phyloP scores from a whole-genome alignment of 1,284 basidiomycete species.

The Microbotryomycetes sp. region DNA sequence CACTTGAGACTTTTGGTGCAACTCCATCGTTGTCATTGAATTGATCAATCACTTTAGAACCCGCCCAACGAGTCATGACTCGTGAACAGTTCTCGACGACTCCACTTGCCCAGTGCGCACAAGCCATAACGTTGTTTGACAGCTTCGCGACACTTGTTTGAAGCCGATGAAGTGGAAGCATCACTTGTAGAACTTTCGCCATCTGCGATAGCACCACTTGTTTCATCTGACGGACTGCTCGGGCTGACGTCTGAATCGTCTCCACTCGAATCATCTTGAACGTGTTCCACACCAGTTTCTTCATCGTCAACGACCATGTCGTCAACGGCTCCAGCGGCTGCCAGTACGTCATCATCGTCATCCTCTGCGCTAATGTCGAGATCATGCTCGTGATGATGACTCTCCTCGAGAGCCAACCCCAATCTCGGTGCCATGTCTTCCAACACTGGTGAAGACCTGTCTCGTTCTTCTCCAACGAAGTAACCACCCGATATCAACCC shows the following conservation, averaged over 20 bases:
- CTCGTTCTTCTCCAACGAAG: conserved; percentile 31
- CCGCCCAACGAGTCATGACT: conserved; percentile 26
- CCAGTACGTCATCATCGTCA: background rate
- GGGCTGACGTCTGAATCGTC: background rate
- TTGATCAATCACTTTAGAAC: too few relatives aligned
- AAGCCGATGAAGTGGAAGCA: background rate
- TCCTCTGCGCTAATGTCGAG: background rate
- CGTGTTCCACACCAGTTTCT: background rate
- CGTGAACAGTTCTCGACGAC: conserved; percentile 22
- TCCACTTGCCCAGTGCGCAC: conserved; percentile 30
- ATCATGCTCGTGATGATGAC: background rate
- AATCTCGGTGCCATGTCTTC: background rate
- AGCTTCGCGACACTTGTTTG: conserved; percentile 18
- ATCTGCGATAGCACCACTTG: background rate
- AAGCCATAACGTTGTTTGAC: conserved; percentile 18
- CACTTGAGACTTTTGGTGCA: too few relatives aligned
- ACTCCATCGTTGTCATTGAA: too few relatives aligned
- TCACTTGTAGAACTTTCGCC: background rate
- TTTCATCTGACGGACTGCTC: background rate
- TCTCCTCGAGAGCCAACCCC: background rate
- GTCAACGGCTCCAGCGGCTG: background rate
- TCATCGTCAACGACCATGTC: conserved; percentile 9
- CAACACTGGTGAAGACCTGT: background rate
- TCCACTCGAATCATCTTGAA: conserved; percentile 4
- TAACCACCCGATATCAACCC: conserved; percentile 28